Conservation (phyloP, 768 basidiomycete genomes). For the Psilocybe tampanensis region DNA sequence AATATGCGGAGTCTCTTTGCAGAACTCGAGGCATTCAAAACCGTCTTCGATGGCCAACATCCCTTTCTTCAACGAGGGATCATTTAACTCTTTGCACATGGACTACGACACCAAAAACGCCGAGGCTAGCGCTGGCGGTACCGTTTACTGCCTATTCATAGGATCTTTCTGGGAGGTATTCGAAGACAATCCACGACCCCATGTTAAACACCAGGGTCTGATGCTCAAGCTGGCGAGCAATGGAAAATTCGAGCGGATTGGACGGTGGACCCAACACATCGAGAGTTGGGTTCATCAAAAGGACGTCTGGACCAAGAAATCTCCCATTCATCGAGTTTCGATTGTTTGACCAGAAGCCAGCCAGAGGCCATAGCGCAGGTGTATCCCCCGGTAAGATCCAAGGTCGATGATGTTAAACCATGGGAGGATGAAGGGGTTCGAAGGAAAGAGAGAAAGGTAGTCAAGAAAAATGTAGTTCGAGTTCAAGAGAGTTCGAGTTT, state of each 20-base stretch:
- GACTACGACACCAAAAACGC: constrained; percentile 13
- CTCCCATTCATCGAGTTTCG: constrained; percentile 4
- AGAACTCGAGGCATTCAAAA: not conserved
- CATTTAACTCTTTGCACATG: constrained; percentile 15
- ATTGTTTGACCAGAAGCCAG: constrained; percentile 3
- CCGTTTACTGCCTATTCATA: constrained; percentile 14
- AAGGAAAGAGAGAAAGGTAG: no score
- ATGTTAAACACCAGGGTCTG: constrained; percentile 8
- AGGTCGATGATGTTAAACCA: no score
- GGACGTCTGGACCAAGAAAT: constrained; percentile 16
- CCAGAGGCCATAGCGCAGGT: no score
- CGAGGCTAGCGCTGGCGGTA: constrained; percentile 4
- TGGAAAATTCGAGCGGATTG: constrained; percentile 12
- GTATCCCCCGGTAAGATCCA: no score
- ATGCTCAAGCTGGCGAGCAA: constrained; percentile 4
- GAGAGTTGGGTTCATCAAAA: constrained; percentile 14
- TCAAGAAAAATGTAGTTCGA: no score
- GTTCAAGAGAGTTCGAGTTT: no score
- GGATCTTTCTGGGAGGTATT: constrained; percentile 14
- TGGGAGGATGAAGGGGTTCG: no score
- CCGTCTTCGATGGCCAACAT: not conserved
- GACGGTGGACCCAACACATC: constrained; percentile 15
- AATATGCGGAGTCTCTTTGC: constrained; percentile 5
- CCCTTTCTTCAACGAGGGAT: not conserved
- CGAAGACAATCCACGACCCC: constrained; percentile 1